Evolutionary conservation across 768 basidiomycete genomes (phyloP), one percentile per base, ranked within the genome.

Genomic region (Boletus eberwhitei): DNA sequence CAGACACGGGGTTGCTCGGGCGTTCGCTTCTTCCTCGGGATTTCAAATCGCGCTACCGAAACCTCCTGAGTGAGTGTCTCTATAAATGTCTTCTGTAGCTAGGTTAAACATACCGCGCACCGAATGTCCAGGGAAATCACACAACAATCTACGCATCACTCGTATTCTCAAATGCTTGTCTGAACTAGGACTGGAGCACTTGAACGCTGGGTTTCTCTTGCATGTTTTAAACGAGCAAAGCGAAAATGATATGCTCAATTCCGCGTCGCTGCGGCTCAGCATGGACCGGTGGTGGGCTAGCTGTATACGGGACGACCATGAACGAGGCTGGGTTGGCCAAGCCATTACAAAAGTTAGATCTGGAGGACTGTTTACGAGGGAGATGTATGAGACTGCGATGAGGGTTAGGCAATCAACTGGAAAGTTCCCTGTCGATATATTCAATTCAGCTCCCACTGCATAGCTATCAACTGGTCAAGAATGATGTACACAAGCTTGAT

Each of bases 251-350:
- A 71, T 78, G 62, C 74, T 90, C 40, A 74, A 81, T 61, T 73
- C 78, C n/a, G 59, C 62, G 11, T 69, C 70, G 12, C 71, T 88
- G 46, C 65, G 69, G 46, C 69, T 71, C 58, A 89, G 88, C 65
- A 88, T 89, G 86, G 88, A 88, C 57, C 73, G 76, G 53, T 90
- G 86, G 84, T 89, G 88, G 88, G 81, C 82, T 19, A 86, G 86
- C 61, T 90, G 87, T 64, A 71, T 88, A 48, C 75, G 88, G 55
- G 76, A 85, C 58, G 75, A 78, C n/a, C 70, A 74, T 55, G 84
- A 87, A 57, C 74, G 87, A 58, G 64, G 69, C 24, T 84, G 80
- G 78, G 75, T 89, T 37, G 72, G 75, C 31, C 68, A 63, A n/a
- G 57, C 78, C 49, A 80, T 88, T 32, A 53, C 59, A 48, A 77